phyloP scores from a whole-genome alignment of 495 filamentous ascomycete genomes.

The Physcia stellaris region DNA sequence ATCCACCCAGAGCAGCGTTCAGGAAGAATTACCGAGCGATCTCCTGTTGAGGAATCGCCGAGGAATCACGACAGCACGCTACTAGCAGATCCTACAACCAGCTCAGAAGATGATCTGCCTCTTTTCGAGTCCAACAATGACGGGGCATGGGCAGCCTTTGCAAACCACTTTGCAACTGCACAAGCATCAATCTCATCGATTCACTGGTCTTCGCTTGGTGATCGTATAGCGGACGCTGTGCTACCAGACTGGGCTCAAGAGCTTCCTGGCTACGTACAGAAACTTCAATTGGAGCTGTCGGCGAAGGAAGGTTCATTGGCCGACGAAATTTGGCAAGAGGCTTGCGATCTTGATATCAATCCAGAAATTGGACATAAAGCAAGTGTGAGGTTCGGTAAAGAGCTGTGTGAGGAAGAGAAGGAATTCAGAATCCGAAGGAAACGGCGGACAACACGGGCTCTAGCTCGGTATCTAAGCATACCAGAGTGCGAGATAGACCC shows the following conservation, averaged over 20 bases:
- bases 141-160: conserved; percentile 46
- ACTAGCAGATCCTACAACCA: no score
- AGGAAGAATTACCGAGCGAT: no score
- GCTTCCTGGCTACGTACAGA: conserved; percentile 64
- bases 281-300: conserved; percentile 78
- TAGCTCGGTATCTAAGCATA: conserved; percentile 70
- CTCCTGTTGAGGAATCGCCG: no score
- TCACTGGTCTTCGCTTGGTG: conserved; percentile 47
- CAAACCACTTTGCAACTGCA: conserved; percentile 39
- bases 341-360: conserved; percentile 65
- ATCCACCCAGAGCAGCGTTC: no score
- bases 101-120: no score
- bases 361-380: conserved; percentile 76
- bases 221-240: conserved; percentile 53
- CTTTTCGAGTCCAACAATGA: no score
- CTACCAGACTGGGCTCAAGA: conserved; percentile 69
- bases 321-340: conserved; percentile 85
- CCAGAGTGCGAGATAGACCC: conserved; percentile 71
- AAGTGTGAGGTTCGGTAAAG: conserved; percentile 61
- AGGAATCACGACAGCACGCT: no score
- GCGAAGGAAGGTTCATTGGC: conserved; percentile 77
- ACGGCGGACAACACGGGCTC: conserved; percentile 47
- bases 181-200: conserved; percentile 38
- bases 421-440: conserved; percentile 52
- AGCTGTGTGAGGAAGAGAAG: conserved; percentile 77